Evolutionary conservation across 2,329 filamentous ascomycete species (phyloP), one percentile per base, ranked within the genome.

Genomic region (Metarhizium humberi): DNA sequence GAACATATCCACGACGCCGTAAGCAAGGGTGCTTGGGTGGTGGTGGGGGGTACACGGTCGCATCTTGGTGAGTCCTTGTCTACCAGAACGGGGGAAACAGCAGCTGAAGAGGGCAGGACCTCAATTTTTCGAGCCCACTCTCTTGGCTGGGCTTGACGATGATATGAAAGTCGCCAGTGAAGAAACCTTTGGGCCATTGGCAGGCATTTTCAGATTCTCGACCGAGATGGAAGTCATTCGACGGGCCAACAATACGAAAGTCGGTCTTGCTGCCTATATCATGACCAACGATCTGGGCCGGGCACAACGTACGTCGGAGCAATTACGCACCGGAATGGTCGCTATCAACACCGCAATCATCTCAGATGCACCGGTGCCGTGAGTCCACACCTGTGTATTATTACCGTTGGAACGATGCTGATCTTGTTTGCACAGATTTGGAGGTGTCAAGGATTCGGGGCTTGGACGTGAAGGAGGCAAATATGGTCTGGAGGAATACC

Each of bases 151-250:
- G 58, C 92, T 96, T 86, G 95, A 78, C 13, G 76, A 79, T 56
- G 84, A 92, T 40, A 96, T 96, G 92, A 79, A 81, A 56, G 79
- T 97, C 61, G 85, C 88, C 4, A 76, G 76, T 1, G 92, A 97
- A 71, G 94, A 99, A 76, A 99, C 92, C 0, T 99, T 99, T 68
- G 94, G 94, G 0, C 92, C 92, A 2, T 87, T 97, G 0, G 92
- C 92, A 0, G 92, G 88, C 0, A 72, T 97, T 13, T 96, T 96
- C 76, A 80, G 84, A 50, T 99, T 97, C 67, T 81, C 88, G 46
- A 90, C 86, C 0, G 92, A 97, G 73, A 85, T 87, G 53, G 92
- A 97, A 64, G 92, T 96, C 5, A 40, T 40, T 14, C 36, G 36
- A 14, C 36, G 10, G 36, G 36, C 36, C 6, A 40, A 40, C 36